Evolutionary conservation across 2,329 filamentous ascomycete species (phyloP).

Genomic region (Pestalotiopsis fici): DNA sequence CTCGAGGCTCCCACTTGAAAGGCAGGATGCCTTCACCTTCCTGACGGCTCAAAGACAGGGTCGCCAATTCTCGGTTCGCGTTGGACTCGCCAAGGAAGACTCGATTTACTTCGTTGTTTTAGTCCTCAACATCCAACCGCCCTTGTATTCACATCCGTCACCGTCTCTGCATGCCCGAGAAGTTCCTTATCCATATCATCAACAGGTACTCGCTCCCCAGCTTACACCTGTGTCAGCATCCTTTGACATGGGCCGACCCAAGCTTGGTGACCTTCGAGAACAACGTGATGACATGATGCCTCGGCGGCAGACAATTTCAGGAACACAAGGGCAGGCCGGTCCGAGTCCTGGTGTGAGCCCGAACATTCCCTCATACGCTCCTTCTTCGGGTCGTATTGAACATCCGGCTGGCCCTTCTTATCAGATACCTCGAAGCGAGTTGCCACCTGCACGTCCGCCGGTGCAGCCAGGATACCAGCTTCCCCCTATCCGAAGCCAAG

Average conservation of each 20-base stretch:
- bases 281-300: conserved; percentile 31
- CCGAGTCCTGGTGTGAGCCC: conserved; percentile 38
- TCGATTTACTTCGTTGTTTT: conserved; percentile 65
- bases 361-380: conserved; percentile 45
- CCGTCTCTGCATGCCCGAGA: conserved; percentile 47
- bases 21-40: conserved; percentile 58
- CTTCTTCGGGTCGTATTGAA: conserved; percentile 49
- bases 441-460: conserved; percentile 31
- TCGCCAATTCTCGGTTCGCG: conserved; percentile 48
- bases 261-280: conserved; percentile 33
- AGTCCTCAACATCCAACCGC: conserved; percentile 38
- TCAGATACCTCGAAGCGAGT: conserved; percentile 55
- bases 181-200: conserved; percentile 41
- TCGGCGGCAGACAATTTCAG: conserved; percentile 29
- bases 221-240: conserved; percentile 47
- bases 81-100: conserved; percentile 61
- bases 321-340: conserved; percentile 33
- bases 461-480: conserved; percentile 38
- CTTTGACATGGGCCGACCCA: conserved; percentile 46
- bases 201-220: conserved; percentile 40
- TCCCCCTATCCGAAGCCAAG: conserved; percentile 39
- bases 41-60: conserved; percentile 51
- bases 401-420: conserved; percentile 46
- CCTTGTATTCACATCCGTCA: conserved; percentile 42
- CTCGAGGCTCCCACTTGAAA: conserved; percentile 51